These are phyloP conservation scores for Solanum piurae DNA, from an alignment of 257 asterid species.

Conservation along the genomic window DNA sequence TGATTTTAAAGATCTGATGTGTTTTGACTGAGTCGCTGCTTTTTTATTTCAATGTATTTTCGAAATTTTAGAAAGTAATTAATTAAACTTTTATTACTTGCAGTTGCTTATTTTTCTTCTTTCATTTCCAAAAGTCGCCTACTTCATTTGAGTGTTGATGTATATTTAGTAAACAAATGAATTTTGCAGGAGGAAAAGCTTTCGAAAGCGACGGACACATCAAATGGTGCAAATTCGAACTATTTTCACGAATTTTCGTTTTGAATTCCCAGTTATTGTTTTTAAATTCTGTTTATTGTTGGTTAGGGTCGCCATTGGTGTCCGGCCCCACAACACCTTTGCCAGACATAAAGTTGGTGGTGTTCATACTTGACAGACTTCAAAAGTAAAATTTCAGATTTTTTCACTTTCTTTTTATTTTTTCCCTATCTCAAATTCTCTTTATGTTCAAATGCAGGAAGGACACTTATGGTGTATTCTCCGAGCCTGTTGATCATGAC, in stretches of 20 bases:
- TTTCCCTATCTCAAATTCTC: neutral
- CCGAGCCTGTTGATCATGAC: slow-evolving; percentile 85
- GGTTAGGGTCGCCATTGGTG: slow-evolving; percentile 78
- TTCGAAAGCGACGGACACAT: slow-evolving; percentile 56
- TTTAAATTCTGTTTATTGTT: slow-evolving; percentile 15
- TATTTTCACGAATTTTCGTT: slow-evolving; percentile 8
- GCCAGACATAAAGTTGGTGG: slow-evolving; percentile 96
- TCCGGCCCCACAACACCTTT: slow-evolving; percentile 89
- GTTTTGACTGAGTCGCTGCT: slow-evolving; percentile 21
- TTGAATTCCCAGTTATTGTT: neutral
- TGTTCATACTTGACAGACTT: slow-evolving; percentile 95
- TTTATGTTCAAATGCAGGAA: slow-evolving; percentile 44
- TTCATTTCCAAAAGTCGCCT: neutral
- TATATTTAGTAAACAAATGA: neutral
- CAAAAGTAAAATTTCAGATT: slow-evolving; percentile 54
- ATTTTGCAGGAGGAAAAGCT: slow-evolving; percentile 54
- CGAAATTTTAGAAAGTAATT: neutral
- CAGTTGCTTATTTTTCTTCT: neutral
- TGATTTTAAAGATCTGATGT: slow-evolving; percentile 36
- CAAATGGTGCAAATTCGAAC: slow-evolving; percentile 41
- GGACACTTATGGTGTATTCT: slow-evolving; percentile 87
- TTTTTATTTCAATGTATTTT: neutral
- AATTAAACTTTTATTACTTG: neutral
- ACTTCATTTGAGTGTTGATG: neutral
- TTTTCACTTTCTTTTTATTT: slow-evolving; percentile 12